Evolutionary conservation across 2,329 filamentous ascomycete species (phyloP), one percentile per base, ranked within the genome.

Genomic region (Hysterium pulicare): DNA sequence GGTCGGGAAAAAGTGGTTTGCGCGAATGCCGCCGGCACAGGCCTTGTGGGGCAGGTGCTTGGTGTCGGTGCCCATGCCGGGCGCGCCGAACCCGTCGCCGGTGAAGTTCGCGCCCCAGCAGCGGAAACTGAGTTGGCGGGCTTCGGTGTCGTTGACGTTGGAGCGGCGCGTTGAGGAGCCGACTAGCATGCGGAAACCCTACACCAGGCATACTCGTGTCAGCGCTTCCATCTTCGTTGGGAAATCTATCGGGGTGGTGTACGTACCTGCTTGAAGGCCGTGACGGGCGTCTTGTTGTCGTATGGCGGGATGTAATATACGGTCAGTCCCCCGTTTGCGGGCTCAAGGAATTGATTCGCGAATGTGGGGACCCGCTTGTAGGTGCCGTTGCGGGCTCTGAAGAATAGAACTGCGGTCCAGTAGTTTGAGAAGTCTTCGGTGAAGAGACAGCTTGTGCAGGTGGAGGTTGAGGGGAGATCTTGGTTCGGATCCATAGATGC

Each of bases 1-100:
- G 33, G 44, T 52, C 0, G 70, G 70, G 59, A 71, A 73, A 33
- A 48, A 50, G 33, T 46, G 42, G 32, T 48, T 50, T 2, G 49
- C 48, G 34, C 48, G 45, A 34, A 53, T 50, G 24, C 49, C 49
- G 10, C 44, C 49, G 11, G 40, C 32, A 40, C 49, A 53, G 19
- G 41, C 40, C 38, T 44, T 42, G 9, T 33, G 30, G 8, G 49
- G 49, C 11, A 53, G 31, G 9, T 36, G 10, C 40, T 40, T 46
- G 5, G 49, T 48, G 28, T 53, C 45, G 13, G 19, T 32, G 16
- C 46, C 46, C 3, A 30, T 33, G 5, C 49, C 49, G 15, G 49
- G 49, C 2, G 47, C 47, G 16, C 47, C 49, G 8, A 8, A 33
- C 7, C 17, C 9, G 19, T 46, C 41, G 2, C 46, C 44, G 4